These are phyloP conservation scores for Cystofilobasidium bisporidii DNA, from an alignment of 768 basidiomycete genomes.

Conservation along the genomic window DNA sequence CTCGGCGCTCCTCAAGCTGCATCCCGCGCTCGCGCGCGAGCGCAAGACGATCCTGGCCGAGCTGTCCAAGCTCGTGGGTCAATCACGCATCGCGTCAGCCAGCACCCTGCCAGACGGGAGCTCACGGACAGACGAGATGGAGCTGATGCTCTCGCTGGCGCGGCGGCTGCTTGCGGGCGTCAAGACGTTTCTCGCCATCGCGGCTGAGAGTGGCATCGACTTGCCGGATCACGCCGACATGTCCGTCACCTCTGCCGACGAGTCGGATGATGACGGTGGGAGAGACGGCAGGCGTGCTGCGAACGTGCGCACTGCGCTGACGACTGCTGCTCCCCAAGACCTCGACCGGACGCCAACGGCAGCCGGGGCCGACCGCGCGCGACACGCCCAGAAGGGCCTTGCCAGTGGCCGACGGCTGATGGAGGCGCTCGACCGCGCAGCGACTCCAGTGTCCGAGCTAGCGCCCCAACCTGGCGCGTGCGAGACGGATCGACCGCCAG, in stretches of 20 bases:
- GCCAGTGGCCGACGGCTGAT: not conserved
- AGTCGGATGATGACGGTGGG: not conserved
- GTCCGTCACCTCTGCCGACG: not conserved
- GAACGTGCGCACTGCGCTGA: not conserved
- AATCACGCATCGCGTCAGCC: constrained; percentile 33
- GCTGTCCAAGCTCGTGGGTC: constrained; percentile 64
- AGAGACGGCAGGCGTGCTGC: not conserved
- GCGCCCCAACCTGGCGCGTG: too few species aligned
- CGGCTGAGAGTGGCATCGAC: constrained; percentile 40
- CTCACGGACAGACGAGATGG: constrained; percentile 52
- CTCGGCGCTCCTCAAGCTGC: constrained; percentile 57
- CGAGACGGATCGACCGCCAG: too few species aligned
- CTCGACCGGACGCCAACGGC: constrained; percentile 21
- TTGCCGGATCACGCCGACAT: constrained; percentile 29
- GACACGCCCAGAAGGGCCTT: too few species aligned
- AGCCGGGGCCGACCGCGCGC: not conserved
- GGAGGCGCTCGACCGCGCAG: not conserved
- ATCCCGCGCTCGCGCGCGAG: constrained; percentile 60
- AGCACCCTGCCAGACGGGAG: constrained; percentile 35
- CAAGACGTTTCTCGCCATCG: constrained; percentile 55
- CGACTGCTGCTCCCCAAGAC: not conserved
- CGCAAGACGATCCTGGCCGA: constrained; percentile 72
- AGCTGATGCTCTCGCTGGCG: constrained; percentile 68
- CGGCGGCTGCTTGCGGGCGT: constrained; percentile 73
- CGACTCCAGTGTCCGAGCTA: too few species aligned